Base-by-base conservation (phyloP, 768 basidiomycete species). In the Lactarius pseudohatsudake region DNA sequence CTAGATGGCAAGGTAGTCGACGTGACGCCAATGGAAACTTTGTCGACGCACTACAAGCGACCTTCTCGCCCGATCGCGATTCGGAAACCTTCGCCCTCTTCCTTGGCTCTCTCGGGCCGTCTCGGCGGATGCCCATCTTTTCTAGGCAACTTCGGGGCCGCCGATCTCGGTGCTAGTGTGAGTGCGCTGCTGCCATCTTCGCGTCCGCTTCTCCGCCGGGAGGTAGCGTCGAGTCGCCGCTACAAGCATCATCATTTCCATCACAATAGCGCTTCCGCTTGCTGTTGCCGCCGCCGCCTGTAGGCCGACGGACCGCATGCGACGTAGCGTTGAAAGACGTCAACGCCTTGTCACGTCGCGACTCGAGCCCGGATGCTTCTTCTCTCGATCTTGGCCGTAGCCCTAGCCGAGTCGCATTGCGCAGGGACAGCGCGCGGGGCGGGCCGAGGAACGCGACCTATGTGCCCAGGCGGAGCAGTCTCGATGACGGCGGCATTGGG, bases 291-390 rank as follows among this genome's bases (percentile, higher is more conserved):
- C 50, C 2, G 50, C 83, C 6, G 26, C 66, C 9, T 78, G 88
- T 64, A 77, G 86, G 45, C 86, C 89, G 4, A 81, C 81, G 6
- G 89, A 91, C 73, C 84, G 87, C 15, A 79, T 88, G 4, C 78
- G 86, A 64, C 85, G 89, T 65, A 87, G 85, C 70, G 76, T 89
- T 58, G 91, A 78, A 73, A 75, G 82, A 71, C 67, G 66, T 68
- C 57, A 82, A 70, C 65, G 66, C 68, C 57, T 69, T 62, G 69
- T 75, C 75, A n/a, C 72, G 71, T 61, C 75, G 83, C 36, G 88
- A 91, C 54, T 73, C 78, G 34, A 89, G 86, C 74, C 87, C 87
- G 1, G 88, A 90, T 56, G 36, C 55, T 65, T 79, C 40, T 79
- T 69, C n/a, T 4, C 56, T 20, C 28, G 38, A 56, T 13, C 64